These are phyloP conservation scores for Coprinopsis cinerea DNA, from an alignment of 768 basidiomycete genomes.

Conservation along the genomic window DNA sequence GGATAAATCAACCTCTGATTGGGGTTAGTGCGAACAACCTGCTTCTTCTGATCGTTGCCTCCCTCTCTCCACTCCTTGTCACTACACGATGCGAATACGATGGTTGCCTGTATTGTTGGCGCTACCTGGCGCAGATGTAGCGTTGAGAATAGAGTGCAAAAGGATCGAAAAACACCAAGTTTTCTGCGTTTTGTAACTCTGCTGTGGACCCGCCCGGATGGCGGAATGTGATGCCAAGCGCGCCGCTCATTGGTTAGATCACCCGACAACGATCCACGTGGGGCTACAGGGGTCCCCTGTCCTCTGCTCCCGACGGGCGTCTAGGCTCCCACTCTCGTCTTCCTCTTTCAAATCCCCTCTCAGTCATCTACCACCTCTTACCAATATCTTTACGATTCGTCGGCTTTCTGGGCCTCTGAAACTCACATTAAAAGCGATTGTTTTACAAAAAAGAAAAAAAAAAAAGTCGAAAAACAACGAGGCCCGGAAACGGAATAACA, in stretches of 20 bases:
- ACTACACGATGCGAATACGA: too few relatives aligned
- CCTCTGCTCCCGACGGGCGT: too few relatives aligned
- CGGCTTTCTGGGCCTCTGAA: too few relatives aligned
- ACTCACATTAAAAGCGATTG: too few relatives aligned
- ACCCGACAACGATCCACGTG: too few relatives aligned
- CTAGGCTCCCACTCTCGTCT: too few relatives aligned
- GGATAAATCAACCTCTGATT: not conserved
- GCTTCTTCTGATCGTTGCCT: not conserved
- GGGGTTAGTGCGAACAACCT: not conserved
- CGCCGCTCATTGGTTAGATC: not conserved
- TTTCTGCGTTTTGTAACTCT: not conserved
- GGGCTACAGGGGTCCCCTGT: too few relatives aligned
- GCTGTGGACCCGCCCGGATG: too few relatives aligned
- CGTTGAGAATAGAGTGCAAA: not conserved
- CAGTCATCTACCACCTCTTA: not conserved
- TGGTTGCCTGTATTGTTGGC: not conserved
- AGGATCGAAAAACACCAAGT: not conserved
- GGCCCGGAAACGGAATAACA: too few relatives aligned
- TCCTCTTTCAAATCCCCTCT: not conserved
- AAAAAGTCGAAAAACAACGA: too few relatives aligned
- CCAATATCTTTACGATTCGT: too few relatives aligned
- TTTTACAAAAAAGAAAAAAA: too few relatives aligned
- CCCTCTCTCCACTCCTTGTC: not conserved
- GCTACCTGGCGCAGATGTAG: not conserved
- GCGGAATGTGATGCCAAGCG: not conserved